A percentile compares a stretch with the other conserved stretches of the same genome.
phyloP scores from a whole-genome alignment of 805 yeast species.

The Wickerhamomyces silvicola region DNA sequence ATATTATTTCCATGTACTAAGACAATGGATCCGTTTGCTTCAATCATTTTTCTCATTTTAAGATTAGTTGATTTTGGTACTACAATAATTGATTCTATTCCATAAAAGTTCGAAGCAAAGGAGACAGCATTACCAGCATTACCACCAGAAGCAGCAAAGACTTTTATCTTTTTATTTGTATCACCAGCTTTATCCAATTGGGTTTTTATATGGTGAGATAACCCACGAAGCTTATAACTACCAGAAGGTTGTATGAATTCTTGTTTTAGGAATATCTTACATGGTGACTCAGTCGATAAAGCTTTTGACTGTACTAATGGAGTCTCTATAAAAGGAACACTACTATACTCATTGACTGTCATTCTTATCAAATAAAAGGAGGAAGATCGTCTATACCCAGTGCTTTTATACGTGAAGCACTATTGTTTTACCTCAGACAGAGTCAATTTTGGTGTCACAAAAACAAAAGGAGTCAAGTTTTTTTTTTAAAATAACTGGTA shows the following conservation, averaged over 20 bases:
- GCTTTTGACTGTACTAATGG: slow-evolving; percentile 32
- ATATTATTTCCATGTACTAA: slow-evolving; percentile 39
- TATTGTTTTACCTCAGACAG: no score
- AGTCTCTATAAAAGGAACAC: slow-evolving; percentile 24
- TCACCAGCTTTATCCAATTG: slow-evolving; percentile 25
- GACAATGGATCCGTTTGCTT: slow-evolving; percentile 44
- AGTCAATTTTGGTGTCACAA: no score
- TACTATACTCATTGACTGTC: no score
- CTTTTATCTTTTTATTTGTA: slow-evolving; percentile 27
- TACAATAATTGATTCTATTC: slow-evolving; percentile 46
- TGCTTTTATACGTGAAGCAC: no score
- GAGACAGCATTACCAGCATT: slow-evolving; percentile 54
- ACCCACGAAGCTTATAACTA: slow-evolving; percentile 50
- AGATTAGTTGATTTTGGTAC: slow-evolving; percentile 46
- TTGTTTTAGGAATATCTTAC: slow-evolving; percentile 39
- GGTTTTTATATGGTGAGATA: slow-evolving; percentile 39
- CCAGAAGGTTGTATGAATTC: slow-evolving; percentile 53
- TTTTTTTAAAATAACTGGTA: no score
- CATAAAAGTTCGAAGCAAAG: slow-evolving; percentile 32
- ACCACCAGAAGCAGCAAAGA: slow-evolving; percentile 51
- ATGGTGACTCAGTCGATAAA: slow-evolving; percentile 24
- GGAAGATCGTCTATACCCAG: no score
- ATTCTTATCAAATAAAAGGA: no score
- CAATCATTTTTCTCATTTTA: slow-evolving; percentile 39
- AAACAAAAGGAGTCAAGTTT: no score